Evolutionary conservation across 305 asterid species (phyloP), one percentile per base, ranked within the genome.

Genomic region (Petunia hybrid): DNA sequence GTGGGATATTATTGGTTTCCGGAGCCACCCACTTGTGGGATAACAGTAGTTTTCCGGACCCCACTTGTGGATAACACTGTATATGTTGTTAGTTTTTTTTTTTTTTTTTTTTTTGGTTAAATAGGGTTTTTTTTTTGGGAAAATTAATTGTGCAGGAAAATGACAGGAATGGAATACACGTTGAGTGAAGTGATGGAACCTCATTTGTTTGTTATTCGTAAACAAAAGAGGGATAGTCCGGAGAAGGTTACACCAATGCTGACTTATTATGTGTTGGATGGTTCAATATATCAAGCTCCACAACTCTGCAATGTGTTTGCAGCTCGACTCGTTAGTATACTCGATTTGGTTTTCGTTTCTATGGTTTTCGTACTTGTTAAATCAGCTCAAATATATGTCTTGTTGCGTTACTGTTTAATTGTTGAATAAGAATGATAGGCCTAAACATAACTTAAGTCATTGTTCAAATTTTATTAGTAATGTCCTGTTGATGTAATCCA

Each of bases 181-280:
- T 63, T 96, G 88, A 91, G 91, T 83, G 99, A 96, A 84, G 99
- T 93, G 22, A 85, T 88, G 90, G 99, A 96, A 90, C 98, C 98
- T 48, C 93, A 96, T 90, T 91, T 92, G 73, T 94, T 92, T 81
- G 93, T 96, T 80, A 83, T 96, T 63, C 90, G 93, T 57, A 96
- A 94, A 82, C 99, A 96, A 89, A 95, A 91, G 93, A 91, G 99
- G 89, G 99, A 95, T 85, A 89, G 98, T 62, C 99, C 98, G n/a
- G 98, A 95, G 90, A 92, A 92, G 85, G 97, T 91, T 64, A 94
- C 94, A 1, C 95, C 98, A 14, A 91, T 91, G 97, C 91, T 92
- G 16, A 91, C 99, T 5, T 92, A 96, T 87, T 93, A 93, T 80
- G 66, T 94, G 38, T 87, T 96, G 92, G 99, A 96, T 83, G 98